Conservation (phyloP, 805 yeast genomes). For the Suhomyces canberraensis region DNA sequence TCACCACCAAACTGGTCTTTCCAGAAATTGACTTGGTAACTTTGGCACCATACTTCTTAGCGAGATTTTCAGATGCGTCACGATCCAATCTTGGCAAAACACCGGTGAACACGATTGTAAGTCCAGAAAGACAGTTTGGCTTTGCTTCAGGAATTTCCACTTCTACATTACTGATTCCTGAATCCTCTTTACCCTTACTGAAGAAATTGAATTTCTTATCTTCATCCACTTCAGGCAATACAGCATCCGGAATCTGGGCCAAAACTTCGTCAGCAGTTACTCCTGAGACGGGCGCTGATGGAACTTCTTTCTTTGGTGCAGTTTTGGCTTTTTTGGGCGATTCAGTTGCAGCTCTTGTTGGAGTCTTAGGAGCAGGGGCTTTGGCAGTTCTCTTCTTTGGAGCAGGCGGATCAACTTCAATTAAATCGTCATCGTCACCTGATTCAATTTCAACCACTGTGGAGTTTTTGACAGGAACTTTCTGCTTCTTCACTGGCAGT, state of each 20-base stretch:
- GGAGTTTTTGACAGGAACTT: too few relatives aligned
- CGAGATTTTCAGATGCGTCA: constrained; percentile 67
- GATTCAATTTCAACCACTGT: constrained; percentile 11
- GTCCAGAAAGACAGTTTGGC: constrained; percentile 81
- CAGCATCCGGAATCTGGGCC: constrained; percentile 70
- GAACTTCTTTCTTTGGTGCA: constrained; percentile 4
- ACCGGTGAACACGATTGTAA: constrained; percentile 93
- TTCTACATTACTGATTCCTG: constrained; percentile 28
- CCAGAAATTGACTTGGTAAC: constrained; percentile 84
- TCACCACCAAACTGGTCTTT: constrained; percentile 82
- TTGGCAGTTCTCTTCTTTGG: constrained; percentile 5
- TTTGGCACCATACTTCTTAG: constrained; percentile 86
- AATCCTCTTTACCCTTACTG: constrained; percentile 19
- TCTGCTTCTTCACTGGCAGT: neutral
- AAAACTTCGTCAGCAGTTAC: constrained; percentile 44
- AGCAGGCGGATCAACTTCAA: constrained; percentile 1
- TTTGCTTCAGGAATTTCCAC: constrained; percentile 74
- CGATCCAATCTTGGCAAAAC: constrained; percentile 76
- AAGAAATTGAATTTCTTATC: constrained; percentile 58
- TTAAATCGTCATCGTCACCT: constrained; percentile 7
- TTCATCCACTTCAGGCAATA: constrained; percentile 53
- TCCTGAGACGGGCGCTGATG: constrained; percentile 2
- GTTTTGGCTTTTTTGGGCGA: constrained; percentile 3
- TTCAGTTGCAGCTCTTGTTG: neutral
- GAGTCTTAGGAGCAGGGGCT: too few relatives aligned